These are phyloP conservation scores for Backusella westeae DNA, from an alignment of 192 early-diverging fungal genomes.

Conservation along the genomic window DNA sequence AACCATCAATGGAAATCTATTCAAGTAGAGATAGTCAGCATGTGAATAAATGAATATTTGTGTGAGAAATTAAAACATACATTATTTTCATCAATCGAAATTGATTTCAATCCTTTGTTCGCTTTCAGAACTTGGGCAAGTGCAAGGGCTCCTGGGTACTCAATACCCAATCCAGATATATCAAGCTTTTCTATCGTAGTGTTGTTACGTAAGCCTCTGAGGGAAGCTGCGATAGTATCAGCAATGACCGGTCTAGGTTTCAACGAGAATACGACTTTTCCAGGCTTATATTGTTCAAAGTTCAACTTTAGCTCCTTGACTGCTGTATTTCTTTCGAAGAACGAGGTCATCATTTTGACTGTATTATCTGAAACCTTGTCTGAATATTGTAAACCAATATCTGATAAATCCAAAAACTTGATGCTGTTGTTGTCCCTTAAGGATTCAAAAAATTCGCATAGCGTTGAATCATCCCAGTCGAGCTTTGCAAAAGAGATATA, in stretches of 20 bases:
- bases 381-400: conserved; percentile 33
- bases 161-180: not conserved
- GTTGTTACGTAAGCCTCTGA: not conserved
- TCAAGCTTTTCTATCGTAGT: not conserved
- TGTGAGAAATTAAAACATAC: not conserved
- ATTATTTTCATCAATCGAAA: not conserved
- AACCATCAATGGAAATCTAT: not conserved
- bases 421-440: conserved; percentile 40
- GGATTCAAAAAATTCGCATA: conserved; percentile 43
- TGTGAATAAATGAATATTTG: not conserved
- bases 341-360: conserved; percentile 32
- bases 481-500: conserved; percentile 39
- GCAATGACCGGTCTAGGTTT: not conserved
- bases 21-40: not conserved
- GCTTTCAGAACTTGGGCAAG: not conserved
- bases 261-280: not conserved
- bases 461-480: conserved; percentile 46
- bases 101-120: not conserved
- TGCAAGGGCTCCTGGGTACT: not conserved
- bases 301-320: conserved; percentile 29
- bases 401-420: conserved; percentile 36
- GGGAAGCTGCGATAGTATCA: not conserved
- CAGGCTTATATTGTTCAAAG: not conserved
- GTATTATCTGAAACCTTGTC: conserved; percentile 40
- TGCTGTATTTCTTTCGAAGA: conserved; percentile 30